These are phyloP conservation scores for Schwanniomyces polymorphus DNA, from an alignment of 805 yeast genomes.

Conservation along the genomic window DNA sequence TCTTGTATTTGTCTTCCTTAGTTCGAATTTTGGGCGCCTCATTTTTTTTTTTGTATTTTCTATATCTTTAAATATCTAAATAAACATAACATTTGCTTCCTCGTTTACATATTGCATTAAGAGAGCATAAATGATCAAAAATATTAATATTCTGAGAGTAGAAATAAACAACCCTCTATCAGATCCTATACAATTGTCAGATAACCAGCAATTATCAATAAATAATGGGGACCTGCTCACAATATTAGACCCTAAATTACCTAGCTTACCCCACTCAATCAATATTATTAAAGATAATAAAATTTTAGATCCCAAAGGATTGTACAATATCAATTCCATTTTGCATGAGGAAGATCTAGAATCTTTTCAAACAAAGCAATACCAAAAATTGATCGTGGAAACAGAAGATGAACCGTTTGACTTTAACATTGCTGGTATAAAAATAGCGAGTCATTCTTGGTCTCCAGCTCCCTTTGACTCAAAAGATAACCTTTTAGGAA, in stretches of 20 bases:
- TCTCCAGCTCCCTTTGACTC: conserved; percentile 20
- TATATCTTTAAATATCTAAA: background rate
- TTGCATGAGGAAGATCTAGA: conserved; percentile 27
- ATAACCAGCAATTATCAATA: conserved; percentile 35
- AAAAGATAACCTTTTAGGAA: conserved; percentile 30
- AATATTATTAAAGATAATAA: conserved; percentile 12
- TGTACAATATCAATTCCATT: conserved; percentile 24
- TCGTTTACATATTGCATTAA: background rate
- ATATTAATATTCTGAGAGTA: conserved; percentile 12
- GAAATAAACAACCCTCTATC: conserved; percentile 11
- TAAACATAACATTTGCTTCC: background rate
- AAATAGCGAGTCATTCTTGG: conserved; percentile 37
- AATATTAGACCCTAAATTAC: conserved; percentile 38
- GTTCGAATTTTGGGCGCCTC: background rate
- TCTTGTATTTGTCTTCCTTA: background rate
- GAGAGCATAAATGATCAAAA: conserved; percentile 8
- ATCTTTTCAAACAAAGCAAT: conserved; percentile 28
- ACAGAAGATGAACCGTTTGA: conserved; percentile 26
- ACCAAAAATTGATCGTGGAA: conserved; percentile 22
- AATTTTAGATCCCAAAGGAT: conserved; percentile 20
- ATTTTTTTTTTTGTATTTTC: background rate
- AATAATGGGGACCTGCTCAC: conserved; percentile 32
- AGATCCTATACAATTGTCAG: conserved; percentile 35
- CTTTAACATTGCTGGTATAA: conserved; percentile 33
- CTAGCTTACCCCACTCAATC: conserved; percentile 28